These are phyloP conservation scores for Fusarium papillatum DNA, from an alignment of 2,329 filamentous ascomycete species.

Conservation along the genomic window DNA sequence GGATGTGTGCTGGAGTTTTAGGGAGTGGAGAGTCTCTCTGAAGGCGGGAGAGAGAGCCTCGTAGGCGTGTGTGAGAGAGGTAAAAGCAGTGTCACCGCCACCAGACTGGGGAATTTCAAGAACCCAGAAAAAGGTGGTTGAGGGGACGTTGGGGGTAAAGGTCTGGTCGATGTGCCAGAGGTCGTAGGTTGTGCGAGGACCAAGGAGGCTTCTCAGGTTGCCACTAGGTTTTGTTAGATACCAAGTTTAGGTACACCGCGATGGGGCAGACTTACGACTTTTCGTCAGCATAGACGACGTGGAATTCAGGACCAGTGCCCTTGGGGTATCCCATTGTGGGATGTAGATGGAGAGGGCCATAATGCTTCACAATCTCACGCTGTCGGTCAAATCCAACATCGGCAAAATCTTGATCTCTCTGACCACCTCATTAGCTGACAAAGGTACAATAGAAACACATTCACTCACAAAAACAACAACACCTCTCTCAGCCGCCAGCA, in stretches of 20 bases:
- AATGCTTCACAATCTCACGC: conserved; percentile 45
- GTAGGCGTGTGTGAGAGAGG: conserved; percentile 46
- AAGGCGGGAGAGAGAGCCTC: conserved; percentile 47
- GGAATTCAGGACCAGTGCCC: conserved; percentile 48
- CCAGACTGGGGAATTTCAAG: conserved; percentile 44
- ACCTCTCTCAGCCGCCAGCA: conserved; percentile 48
- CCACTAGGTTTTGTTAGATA: conserved; percentile 24
- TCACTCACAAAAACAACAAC: conserved; percentile 48
- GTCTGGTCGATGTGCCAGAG: conserved; percentile 52
- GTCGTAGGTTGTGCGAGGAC: conserved; percentile 43
- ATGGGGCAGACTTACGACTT: conserved; percentile 38
- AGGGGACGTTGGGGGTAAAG: conserved; percentile 47
- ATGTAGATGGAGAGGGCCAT: conserved; percentile 48
- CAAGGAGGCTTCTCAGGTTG: conserved; percentile 45
- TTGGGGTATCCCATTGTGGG: conserved; percentile 49
- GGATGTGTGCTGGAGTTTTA: conserved; percentile 38
- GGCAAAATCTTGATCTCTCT: conserved; percentile 50
- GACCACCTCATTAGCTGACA: neutral
- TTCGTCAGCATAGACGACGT: conserved; percentile 50
- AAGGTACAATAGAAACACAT: fast-evolving
- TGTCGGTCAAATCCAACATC: conserved; percentile 49
- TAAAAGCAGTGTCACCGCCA: conserved; percentile 48
- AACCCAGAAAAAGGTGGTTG: conserved; percentile 51
- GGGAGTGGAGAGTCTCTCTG: conserved; percentile 21
- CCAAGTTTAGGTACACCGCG: neutral